Evolutionary conservation across 2,329 filamentous ascomycete genomes (phyloP), one percentile per base, ranked within the genome.

Genomic region (Dactylellina drechsleri): DNA sequence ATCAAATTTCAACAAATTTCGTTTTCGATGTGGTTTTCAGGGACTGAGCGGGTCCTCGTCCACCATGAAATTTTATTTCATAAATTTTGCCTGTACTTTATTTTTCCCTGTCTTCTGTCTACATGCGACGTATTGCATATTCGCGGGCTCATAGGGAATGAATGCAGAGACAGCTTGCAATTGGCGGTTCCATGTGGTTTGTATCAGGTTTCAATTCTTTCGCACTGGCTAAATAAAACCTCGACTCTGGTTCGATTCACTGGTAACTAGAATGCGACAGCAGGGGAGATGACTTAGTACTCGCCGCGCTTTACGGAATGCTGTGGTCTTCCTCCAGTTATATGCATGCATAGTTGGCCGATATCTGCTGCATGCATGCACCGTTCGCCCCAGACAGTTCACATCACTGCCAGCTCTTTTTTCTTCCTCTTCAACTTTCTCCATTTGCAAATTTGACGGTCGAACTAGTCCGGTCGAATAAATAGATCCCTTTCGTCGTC

Each of bases 291-390:
- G 31, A 36, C 5, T 36, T 36, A 36, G 31, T 36, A 36, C 10
- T 36, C 31, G 31, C 31, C 31, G 31, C 31, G 31, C 31, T 36
- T 36, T 41, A 31, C 59, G 59, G 59, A 64, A 64, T 71, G 31
- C 31, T 36, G 31, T 36, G 31, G 6, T 36, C 31, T 36, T 10
- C 6, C 31, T 36, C 31, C 31, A 36, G 31, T 36, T 36, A 36
- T 36, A 12, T 54, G 57, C 47, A 66, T 73, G 70, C 62, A 74
- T 61, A 61, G 70, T 64, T 74, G 70, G 70, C 70, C 66, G 66
- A 56, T 47, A 47, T 36, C 43, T 12, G n/a, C 15, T 56, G 43
- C 40, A 66, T 59, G 54, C 47, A 74, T 73, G 68, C 68, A 73
- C 68, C 23, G 68, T 73, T 61, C 68, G 56, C 52, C 68, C 61